Conservation (phyloP, 352 stramenopile species). For the Pythium biforme region DNA sequence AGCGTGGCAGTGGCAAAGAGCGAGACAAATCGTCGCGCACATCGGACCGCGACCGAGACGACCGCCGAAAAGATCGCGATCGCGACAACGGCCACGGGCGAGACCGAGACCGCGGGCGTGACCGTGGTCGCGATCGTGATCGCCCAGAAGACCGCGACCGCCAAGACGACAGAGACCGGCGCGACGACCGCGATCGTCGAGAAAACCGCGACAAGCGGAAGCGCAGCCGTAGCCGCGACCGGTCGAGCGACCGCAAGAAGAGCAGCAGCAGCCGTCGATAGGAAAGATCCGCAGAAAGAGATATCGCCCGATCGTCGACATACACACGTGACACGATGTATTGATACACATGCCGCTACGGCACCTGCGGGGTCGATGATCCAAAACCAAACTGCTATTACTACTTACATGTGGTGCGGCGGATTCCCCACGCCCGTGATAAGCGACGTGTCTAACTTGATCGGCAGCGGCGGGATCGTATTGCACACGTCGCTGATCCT, state of each 20-base stretch:
- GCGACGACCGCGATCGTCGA: slow-evolving; percentile 9
- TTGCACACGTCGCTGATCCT: slow-evolving; percentile 59
- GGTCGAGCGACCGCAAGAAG: slow-evolving; percentile 28
- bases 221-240: slow-evolving; percentile 34
- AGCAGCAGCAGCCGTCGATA: slow-evolving; percentile 14
- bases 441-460: slow-evolving; percentile 72
- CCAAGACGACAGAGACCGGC: slow-evolving; percentile 5
- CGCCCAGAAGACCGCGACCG: slow-evolving; percentile 25
- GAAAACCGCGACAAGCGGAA: slow-evolving; percentile 18
- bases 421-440: slow-evolving; percentile 24
- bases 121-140: slow-evolving; percentile 23
- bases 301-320: not conserved
- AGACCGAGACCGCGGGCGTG: slow-evolving; percentile 8
- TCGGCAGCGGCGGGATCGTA: slow-evolving; percentile 60
- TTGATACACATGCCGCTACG: not conserved
- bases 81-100: slow-evolving; percentile 22
- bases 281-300: not conserved
- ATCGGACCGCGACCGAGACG: slow-evolving; percentile 1
- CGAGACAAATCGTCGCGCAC: slow-evolving; percentile 8
- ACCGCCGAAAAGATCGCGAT: slow-evolving; percentile 9
- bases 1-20: slow-evolving; percentile 22
- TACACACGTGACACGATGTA: not conserved
- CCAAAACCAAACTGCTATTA: not conserved
- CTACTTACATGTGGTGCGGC: slow-evolving; percentile 7
- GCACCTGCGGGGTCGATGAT: not conserved